phyloP scores from a whole-genome alignment of 352 stramenopile genomes.

The Pythium grandisporangium region DNA sequence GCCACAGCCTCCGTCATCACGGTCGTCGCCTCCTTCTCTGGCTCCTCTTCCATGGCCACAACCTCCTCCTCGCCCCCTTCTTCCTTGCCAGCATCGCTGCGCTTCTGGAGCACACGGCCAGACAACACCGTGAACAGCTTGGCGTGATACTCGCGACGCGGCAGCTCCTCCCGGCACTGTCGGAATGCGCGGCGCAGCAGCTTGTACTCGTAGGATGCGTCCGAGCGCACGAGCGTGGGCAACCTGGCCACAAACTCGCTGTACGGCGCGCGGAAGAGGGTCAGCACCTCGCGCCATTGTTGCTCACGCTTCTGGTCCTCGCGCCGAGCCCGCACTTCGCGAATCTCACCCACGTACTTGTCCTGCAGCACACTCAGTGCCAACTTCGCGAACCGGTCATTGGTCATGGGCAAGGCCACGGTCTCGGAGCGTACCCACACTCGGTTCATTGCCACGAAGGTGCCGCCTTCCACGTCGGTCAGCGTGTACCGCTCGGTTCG shows the following conservation, averaged over 20 bases:
- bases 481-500: constrained; percentile 38
- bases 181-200: constrained; percentile 42
- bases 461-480: not conserved
- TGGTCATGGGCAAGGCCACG: constrained; percentile 14
- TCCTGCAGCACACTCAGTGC: constrained; percentile 39
- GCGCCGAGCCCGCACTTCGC: constrained; percentile 24
- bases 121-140: constrained; percentile 47
- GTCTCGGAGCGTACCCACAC: constrained; percentile 19
- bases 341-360: constrained; percentile 40
- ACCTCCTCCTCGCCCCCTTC: too few species aligned
- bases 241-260: constrained; percentile 18
- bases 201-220: constrained; percentile 28
- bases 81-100: constrained; percentile 11
- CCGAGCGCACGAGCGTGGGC: constrained; percentile 8
- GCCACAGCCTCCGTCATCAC: too few species aligned
- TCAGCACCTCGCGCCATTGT: constrained; percentile 19
- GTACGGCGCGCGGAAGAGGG: constrained; percentile 4
- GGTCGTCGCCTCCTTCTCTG: too few species aligned
- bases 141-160: constrained; percentile 21
- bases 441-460: not conserved
- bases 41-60: too few species aligned
- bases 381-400: constrained; percentile 10
- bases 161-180: constrained; percentile 15
- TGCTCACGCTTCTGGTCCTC: constrained; percentile 23
- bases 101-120: constrained; percentile 14